These are phyloP conservation scores for Beauveria brongniartii DNA, from an alignment of 2,329 filamentous ascomycete genomes.

Conservation along the genomic window DNA sequence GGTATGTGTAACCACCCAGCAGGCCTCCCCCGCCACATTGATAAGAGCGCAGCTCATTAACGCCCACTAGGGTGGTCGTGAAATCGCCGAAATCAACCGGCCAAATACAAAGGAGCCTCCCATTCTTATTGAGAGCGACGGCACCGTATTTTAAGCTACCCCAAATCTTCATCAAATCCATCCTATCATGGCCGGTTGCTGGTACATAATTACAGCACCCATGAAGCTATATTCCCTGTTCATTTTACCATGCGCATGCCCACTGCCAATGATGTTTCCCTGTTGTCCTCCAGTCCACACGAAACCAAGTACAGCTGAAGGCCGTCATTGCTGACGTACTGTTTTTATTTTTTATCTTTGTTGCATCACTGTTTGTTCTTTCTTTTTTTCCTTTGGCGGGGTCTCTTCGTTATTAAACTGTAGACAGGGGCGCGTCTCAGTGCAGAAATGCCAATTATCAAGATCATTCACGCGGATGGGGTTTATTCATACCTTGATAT, in stretches of 20 bases:
- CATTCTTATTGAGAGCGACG: slow-evolving; percentile 92
- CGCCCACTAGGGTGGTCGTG: slow-evolving; percentile 64
- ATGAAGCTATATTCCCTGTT: too few species aligned
- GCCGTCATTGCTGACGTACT: background rate
- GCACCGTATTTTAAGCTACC: slow-evolving; percentile 72
- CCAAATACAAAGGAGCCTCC: slow-evolving; percentile 96
- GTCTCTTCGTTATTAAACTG: background rate
- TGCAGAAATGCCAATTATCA: too few species aligned
- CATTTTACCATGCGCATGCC: too few species aligned
- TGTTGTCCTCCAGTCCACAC: background rate
- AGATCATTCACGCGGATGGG: too few species aligned
- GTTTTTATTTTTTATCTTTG: background rate
- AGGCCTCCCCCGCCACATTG: background rate
- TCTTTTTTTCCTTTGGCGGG: background rate
- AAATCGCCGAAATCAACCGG: slow-evolving; percentile 89
- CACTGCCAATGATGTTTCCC: background rate
- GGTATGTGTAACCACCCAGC: slow-evolving; percentile 40
- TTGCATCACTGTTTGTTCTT: background rate
- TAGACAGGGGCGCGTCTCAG: background rate
- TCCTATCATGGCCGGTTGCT: background rate
- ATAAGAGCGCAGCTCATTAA: background rate
- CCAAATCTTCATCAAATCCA: background rate
- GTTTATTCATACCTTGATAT: too few species aligned
- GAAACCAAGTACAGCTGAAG: background rate
- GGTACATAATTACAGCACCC: too few species aligned